Evolutionary conservation across 2,329 filamentous ascomycete genomes (phyloP).

Genomic region (Chaetomiaceae sp.): DNA sequence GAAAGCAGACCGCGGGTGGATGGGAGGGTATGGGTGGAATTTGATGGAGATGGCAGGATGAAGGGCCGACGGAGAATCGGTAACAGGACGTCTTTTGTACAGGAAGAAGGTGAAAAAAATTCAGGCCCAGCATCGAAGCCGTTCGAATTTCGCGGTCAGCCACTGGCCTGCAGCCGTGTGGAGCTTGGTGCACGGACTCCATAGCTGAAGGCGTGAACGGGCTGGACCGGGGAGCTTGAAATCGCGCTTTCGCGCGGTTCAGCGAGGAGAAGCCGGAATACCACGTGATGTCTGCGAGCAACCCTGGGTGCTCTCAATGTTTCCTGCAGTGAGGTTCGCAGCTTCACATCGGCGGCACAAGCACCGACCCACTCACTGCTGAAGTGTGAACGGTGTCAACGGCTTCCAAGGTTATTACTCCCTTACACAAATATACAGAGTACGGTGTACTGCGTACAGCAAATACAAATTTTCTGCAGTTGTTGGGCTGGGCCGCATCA

Average conservation of each 20-base stretch:
- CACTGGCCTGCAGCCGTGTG: conserved; percentile 15
- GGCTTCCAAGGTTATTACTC: too few relatives aligned
- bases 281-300: not conserved
- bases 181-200: conserved; percentile 8
- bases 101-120: conserved; percentile 19
- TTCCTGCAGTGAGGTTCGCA: not conserved
- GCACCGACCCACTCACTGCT: too few relatives aligned
- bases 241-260: not conserved
- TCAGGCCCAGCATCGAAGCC: conserved; percentile 22
- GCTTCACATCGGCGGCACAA: too few relatives aligned
- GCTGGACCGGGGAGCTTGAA: too few relatives aligned
- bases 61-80: conserved; percentile 12
- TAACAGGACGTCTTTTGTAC: conserved; percentile 23
- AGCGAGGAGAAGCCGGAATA: not conserved
- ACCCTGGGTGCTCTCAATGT: not conserved
- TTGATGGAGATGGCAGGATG: conserved; percentile 16
- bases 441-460: too few relatives aligned
- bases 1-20: conserved; percentile 17
- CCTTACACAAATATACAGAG: too few relatives aligned
- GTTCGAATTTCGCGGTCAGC: conserved; percentile 21
- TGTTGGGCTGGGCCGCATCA: not conserved
- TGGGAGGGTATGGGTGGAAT: conserved; percentile 12
- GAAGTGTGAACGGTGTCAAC: too few relatives aligned
- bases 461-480: not conserved
- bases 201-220: too few relatives aligned